These are phyloP conservation scores for Leptomonas seymouri DNA, from an alignment of 208 protist species.

Conservation along the genomic window DNA sequence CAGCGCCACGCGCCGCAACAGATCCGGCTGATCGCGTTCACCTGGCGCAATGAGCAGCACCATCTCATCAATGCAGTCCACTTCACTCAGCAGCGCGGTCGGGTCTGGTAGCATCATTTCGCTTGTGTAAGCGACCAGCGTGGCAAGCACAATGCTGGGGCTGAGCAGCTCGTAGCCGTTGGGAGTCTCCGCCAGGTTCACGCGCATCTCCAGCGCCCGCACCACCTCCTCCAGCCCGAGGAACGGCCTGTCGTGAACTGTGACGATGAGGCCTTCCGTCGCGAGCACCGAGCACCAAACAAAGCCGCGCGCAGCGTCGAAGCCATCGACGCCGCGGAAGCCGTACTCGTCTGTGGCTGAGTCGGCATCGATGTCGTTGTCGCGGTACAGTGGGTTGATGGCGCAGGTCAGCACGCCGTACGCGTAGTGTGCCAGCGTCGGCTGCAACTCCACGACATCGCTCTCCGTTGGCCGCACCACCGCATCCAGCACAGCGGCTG, in stretches of 20 bases:
- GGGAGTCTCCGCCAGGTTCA: conserved; percentile 14
- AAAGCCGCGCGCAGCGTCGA: conserved; percentile 38
- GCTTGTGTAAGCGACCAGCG: conserved; percentile 62
- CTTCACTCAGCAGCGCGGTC: conserved; percentile 74
- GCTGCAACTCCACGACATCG: conserved; percentile 71
- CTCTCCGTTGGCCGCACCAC: conserved; percentile 55
- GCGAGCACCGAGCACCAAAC: conserved; percentile 68
- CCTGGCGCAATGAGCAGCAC: conserved; percentile 83
- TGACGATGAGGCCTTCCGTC: conserved; percentile 58
- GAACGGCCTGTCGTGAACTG: conserved; percentile 63
- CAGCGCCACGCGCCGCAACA: conserved; percentile 77
- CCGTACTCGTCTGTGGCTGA: conserved; percentile 21
- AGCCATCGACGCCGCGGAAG: conserved; percentile 34
- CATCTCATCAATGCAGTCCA: conserved; percentile 90
- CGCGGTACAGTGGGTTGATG: conserved; percentile 27
- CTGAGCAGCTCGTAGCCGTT: conserved; percentile 15
- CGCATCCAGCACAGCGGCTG: conserved; percentile 47
- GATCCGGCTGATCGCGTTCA: conserved; percentile 79
- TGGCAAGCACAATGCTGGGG: conserved; percentile 45
- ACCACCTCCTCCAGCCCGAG: conserved; percentile 58
- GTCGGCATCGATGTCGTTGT: conserved; percentile 5
- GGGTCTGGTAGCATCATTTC: conserved; percentile 75
- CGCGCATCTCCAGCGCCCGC: conserved; percentile 40
- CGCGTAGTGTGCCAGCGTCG: conserved; percentile 45
- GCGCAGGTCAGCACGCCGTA: conserved; percentile 63